Evolutionary conservation across 768 basidiomycete genomes (phyloP), one percentile per base, ranked within the genome.

Genomic region (Russula brevipes): DNA sequence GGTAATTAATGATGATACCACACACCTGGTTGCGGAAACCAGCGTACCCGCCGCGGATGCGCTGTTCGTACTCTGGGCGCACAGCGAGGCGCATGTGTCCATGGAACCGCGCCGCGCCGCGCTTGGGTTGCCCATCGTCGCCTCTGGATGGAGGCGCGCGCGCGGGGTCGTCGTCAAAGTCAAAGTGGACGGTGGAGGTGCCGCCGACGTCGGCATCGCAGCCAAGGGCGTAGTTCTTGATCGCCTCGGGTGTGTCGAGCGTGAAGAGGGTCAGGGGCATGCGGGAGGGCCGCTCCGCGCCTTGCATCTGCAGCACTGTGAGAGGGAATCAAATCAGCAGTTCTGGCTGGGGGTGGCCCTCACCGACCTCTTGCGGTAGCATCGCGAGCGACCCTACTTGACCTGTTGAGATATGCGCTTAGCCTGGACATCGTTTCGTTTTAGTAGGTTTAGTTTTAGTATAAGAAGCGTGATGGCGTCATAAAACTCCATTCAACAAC

Each of bases 161-260:
- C 53, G 79, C 76, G 0, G 79, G 78, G 3, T 80, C 76, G 60
- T 79, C 76, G 69, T 88, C 86, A 42, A 94, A 74, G 53, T 84
- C 85, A n/a, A 96, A 77, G 66, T 89, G 73, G n/a, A 85, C 87
- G 0, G 88, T 85, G 4, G 91, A 89, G 31, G 81, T 81, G 31
- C 94, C 91, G 6, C 95, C 94, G 49, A 95, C 87, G 74, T 98
- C 96, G 0, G 80, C 79, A 73, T 98, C 96, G 66, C 88, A 91
- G 3, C 95, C 95, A 0, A 82, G 83, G 0, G 87, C 89, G 64
- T 86, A 86, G n/a, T 82, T 77, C 4, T 78, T 66, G 53, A 91
- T 70, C 64, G 88, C 84, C 30, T 81, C 77, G 17, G 69, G 75
- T 0, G 82, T 79, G 69, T 87, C 85, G 73, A 94, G 83, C 7